phyloP scores from a whole-genome alignment of 23 red algal genomes.

The Pyropia haitanensis region DNA sequence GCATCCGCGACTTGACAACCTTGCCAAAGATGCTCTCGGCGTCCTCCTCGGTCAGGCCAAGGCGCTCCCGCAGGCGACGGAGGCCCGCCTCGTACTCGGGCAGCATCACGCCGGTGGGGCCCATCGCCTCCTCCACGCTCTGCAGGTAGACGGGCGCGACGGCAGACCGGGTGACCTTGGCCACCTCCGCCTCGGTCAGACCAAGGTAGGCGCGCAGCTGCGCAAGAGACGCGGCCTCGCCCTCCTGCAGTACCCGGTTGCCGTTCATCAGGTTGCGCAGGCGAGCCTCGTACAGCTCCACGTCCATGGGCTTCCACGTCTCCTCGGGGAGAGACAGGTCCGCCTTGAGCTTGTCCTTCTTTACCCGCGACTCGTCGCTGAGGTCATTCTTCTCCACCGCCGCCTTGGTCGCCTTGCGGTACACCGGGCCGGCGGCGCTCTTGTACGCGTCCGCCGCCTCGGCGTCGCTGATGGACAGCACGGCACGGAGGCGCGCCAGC shows the following conservation, averaged over 20 bases:
- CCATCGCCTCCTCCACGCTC: slow-evolving; percentile 88
- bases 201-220: slow-evolving; percentile 50
- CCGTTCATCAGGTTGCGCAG: slow-evolving; percentile 44
- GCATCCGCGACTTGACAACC: slow-evolving; percentile 76
- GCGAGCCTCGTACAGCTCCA: slow-evolving; percentile 55
- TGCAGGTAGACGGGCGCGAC: slow-evolving; percentile 84
- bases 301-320: slow-evolving; percentile 53
- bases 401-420: slow-evolving; percentile 42
- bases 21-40: slow-evolving; percentile 58
- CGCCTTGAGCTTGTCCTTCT: slow-evolving; percentile 40
- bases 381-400: slow-evolving; percentile 20
- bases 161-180: slow-evolving; percentile 41
- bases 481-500: slow-evolving; percentile 41
- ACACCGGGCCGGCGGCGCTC: slow-evolving; percentile 71
- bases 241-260: slow-evolving; percentile 75
- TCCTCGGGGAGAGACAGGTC: slow-evolving; percentile 56
- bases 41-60: slow-evolving; percentile 52
- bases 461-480: slow-evolving; percentile 49
- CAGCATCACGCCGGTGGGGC: slow-evolving; percentile 89
- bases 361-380: slow-evolving; percentile 20
- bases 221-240: slow-evolving; percentile 63
- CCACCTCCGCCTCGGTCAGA: slow-evolving; percentile 59
- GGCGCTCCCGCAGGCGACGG: slow-evolving; percentile 56
- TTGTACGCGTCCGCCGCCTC: slow-evolving; percentile 66
- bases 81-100: slow-evolving; percentile 79